Conservation (phyloP, 805 yeast genomes). For the Hanseniaspora singularis region DNA sequence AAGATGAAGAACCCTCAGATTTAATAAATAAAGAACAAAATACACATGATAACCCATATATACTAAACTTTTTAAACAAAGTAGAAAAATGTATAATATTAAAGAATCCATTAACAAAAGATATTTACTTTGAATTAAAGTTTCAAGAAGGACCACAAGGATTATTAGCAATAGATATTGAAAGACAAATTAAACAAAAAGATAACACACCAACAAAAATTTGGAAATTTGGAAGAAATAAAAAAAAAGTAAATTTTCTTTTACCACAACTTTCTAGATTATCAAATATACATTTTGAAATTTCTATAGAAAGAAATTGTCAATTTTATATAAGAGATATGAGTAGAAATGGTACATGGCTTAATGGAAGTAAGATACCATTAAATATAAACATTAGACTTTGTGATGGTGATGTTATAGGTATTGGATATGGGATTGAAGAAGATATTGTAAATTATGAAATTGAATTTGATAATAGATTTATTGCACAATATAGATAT, state of each 20-base stretch:
- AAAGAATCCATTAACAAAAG: neutral
- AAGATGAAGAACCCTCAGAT: too few relatives aligned
- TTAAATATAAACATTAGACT: conserved; percentile 70
- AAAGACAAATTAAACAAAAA: conserved; percentile 1
- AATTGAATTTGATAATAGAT: conserved; percentile 32
- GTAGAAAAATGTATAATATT: neutral
- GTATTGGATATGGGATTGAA: conserved; percentile 77
- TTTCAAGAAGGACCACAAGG: neutral
- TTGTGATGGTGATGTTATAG: conserved; percentile 85
- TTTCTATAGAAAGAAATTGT: conserved; percentile 53
- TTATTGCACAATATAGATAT: conserved; percentile 12
- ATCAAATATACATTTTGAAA: conserved; percentile 60
- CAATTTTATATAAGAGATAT: conserved; percentile 44
- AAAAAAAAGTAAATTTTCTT: conserved; percentile 45
- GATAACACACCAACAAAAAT: conserved; percentile 1
- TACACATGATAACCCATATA: neutral
- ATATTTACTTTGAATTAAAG: neutral
- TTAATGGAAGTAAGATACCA: conserved; percentile 61
- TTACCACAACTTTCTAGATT: conserved; percentile 52
- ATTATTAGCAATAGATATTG: conserved; percentile 1
- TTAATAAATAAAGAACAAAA: too few relatives aligned
- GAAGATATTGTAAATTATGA: conserved; percentile 47
- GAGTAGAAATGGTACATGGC: conserved; percentile 86
- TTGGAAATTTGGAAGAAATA: conserved; percentile 71
- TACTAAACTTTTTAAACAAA: too few relatives aligned